These are phyloP conservation scores for Flagelloscypha sp. DNA, from an alignment of 768 basidiomycete species.

Conservation along the genomic window DNA sequence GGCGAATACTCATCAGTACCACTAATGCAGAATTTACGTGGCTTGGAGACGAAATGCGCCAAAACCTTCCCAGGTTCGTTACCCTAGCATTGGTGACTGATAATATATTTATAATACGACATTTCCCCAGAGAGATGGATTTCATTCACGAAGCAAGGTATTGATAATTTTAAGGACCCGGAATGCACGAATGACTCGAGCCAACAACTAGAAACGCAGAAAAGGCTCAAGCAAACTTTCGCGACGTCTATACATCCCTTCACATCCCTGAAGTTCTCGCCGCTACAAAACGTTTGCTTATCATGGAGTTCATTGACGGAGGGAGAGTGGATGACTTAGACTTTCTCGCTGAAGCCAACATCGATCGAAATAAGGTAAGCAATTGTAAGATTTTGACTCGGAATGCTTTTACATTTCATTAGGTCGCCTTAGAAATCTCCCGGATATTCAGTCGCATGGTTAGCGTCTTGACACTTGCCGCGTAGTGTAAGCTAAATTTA, in stretches of 20 bases:
- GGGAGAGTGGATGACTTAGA: constrained; percentile 81
- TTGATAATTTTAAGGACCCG: too few relatives aligned
- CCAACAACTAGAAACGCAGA: constrained; percentile 75
- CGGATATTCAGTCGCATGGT: constrained; percentile 94
- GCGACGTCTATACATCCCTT: constrained; percentile 60
- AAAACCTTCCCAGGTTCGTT: too few relatives aligned
- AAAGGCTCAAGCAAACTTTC: constrained; percentile 65
- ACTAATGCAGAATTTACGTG: constrained; percentile 29
- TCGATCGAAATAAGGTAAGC: constrained; percentile 91
- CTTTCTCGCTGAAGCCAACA: constrained; percentile 72
- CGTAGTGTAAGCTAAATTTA: too few relatives aligned
- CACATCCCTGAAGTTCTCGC: constrained; percentile 82
- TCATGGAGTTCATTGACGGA: constrained; percentile 94
- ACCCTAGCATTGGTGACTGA: too few relatives aligned
- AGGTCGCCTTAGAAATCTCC: constrained; percentile 85
- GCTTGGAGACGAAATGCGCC: constrained; percentile 86
- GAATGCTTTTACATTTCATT: too few relatives aligned
- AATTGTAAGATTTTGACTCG: too few relatives aligned
- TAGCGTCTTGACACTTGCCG: too few relatives aligned
- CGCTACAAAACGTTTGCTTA: constrained; percentile 75
- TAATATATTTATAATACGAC: too few relatives aligned
- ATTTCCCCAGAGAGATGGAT: constrained; percentile 94
- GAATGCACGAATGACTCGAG: too few relatives aligned
- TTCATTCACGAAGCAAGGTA: constrained; percentile 90
- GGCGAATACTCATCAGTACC: not conserved